Conservation (phyloP, 2,329 filamentous ascomycete genomes). For the Tolypocladium sp. region DNA sequence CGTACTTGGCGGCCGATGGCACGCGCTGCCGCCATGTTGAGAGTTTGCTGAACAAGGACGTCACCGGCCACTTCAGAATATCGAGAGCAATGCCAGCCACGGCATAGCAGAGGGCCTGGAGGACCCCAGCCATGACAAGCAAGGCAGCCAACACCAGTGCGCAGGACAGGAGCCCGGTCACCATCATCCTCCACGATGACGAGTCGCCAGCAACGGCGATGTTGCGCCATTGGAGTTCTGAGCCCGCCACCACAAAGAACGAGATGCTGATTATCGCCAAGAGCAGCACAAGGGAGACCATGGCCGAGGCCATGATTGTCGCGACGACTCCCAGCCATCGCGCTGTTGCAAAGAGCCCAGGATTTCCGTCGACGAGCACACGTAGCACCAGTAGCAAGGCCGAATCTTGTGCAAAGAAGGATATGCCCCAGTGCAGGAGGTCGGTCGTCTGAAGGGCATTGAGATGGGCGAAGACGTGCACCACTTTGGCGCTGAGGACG, state of each 20-base stretch:
- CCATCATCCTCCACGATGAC: constrained; percentile 16
- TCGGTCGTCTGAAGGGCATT: constrained; percentile 8
- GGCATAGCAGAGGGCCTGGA: not conserved
- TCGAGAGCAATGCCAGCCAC: not conserved
- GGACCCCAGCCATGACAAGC: not conserved
- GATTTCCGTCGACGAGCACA: constrained; percentile 6
- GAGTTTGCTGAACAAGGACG: not conserved
- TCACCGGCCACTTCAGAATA: not conserved
- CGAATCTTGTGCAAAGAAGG: constrained; percentile 15
- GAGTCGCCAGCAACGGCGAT: constrained; percentile 19
- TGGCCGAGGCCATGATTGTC: not conserved
- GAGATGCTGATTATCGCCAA: constrained; percentile 12
- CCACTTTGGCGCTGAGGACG: constrained; percentile 11
- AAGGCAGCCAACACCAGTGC: not conserved
- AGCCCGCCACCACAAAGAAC: constrained; percentile 16
- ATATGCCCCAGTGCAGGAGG: constrained; percentile 11
- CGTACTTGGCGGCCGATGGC: not conserved
- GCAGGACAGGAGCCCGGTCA: constrained; percentile 14
- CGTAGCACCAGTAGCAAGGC: constrained; percentile 10
- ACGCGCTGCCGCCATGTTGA: not conserved
- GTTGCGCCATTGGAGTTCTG: constrained; percentile 24
- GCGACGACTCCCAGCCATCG: constrained; percentile 1
- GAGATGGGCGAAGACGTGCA: constrained; percentile 13
- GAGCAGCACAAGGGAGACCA: constrained; percentile 1
- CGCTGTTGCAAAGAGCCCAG: not conserved